phyloP scores from a whole-genome alignment of 2,329 filamentous ascomycete species.

The Colletotrichum caudatum region DNA sequence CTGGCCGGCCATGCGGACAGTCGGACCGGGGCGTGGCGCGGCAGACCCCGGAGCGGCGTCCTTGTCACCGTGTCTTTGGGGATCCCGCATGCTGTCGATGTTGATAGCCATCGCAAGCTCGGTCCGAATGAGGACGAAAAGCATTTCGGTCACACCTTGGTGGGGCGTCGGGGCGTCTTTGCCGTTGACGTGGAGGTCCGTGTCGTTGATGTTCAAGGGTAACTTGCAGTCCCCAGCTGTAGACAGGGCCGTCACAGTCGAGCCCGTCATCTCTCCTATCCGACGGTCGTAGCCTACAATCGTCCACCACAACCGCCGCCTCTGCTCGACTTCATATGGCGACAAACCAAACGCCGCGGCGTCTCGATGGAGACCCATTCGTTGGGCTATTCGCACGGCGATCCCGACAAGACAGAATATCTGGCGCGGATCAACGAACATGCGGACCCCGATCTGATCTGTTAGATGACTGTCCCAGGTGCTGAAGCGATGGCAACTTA shows the following conservation, averaged over 20 bases:
- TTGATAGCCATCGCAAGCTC: constrained; percentile 68
- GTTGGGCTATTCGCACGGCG: constrained; percentile 74
- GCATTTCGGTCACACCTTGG: constrained; percentile 68
- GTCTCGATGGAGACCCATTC: constrained; percentile 77
- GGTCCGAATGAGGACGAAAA: constrained; percentile 68
- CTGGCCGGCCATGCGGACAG: constrained; percentile 62
- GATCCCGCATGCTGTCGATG: constrained; percentile 57
- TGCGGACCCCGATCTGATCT: constrained; percentile 59
- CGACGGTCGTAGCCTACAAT: constrained; percentile 76
- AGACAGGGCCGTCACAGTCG: constrained; percentile 67
- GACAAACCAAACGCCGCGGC: constrained; percentile 62
- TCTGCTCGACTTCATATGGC: constrained; percentile 75
- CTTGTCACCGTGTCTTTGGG: constrained; percentile 46
- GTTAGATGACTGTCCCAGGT: constrained; percentile 12
- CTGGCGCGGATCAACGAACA: constrained; percentile 70
- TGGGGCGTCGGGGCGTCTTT: constrained; percentile 65
- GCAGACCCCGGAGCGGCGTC: constrained; percentile 45
- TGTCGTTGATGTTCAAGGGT: constrained; percentile 72
- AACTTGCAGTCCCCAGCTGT: constrained; percentile 66
- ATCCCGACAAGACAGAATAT: constrained; percentile 73
- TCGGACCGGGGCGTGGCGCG: constrained; percentile 49
- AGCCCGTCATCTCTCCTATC: constrained; percentile 74
- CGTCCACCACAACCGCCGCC: constrained; percentile 81
- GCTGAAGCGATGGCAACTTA: constrained; percentile 52
- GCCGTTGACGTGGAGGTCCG: constrained; percentile 68